phyloP scores from a whole-genome alignment of 2,329 filamentous ascomycete species.

The Massarina eburnea region DNA sequence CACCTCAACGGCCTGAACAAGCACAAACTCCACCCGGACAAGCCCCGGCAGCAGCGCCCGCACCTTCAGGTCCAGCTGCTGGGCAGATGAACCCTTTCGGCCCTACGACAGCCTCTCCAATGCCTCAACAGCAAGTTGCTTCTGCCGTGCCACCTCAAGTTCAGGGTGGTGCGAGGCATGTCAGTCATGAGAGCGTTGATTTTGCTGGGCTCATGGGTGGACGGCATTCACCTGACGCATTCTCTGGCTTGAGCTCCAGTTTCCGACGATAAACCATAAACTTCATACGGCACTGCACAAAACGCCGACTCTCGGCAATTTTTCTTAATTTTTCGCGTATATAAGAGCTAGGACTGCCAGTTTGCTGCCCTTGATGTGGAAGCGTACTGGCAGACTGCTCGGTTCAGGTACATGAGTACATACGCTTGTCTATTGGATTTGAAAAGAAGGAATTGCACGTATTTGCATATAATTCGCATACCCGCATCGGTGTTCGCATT shows the following conservation, averaged over 20 bases:
- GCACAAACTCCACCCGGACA: slow-evolving; percentile 33
- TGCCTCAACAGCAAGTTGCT: slow-evolving; percentile 19
- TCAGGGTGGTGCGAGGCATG: slow-evolving; percentile 45
- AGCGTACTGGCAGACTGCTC: no score
- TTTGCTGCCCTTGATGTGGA: no score
- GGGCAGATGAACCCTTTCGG: slow-evolving; percentile 62
- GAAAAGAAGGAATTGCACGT: slow-evolving; percentile 1
- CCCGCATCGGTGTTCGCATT: slow-evolving; percentile 4
- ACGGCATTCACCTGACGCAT: slow-evolving; percentile 77
- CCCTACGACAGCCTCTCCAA: slow-evolving; percentile 17
- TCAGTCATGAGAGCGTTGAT: slow-evolving; percentile 71
- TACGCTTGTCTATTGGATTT: background rate
- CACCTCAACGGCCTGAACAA: slow-evolving; percentile 46
- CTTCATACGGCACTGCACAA: no score
- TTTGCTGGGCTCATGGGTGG: slow-evolving; percentile 64
- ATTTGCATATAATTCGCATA: slow-evolving; percentile 7
- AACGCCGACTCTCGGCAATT: no score
- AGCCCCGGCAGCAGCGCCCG: slow-evolving; percentile 29
- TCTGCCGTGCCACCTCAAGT: slow-evolving; percentile 19
- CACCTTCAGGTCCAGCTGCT: slow-evolving; percentile 26
- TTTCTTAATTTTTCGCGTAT: no score
- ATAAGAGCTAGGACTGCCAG: no score
- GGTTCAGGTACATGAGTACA: no score
- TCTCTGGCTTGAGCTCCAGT: slow-evolving; percentile 70
- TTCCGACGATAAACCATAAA: slow-evolving; percentile 34